Conservation (phyloP, 2,329 filamentous ascomycete genomes). For the Chalara sp. region DNA sequence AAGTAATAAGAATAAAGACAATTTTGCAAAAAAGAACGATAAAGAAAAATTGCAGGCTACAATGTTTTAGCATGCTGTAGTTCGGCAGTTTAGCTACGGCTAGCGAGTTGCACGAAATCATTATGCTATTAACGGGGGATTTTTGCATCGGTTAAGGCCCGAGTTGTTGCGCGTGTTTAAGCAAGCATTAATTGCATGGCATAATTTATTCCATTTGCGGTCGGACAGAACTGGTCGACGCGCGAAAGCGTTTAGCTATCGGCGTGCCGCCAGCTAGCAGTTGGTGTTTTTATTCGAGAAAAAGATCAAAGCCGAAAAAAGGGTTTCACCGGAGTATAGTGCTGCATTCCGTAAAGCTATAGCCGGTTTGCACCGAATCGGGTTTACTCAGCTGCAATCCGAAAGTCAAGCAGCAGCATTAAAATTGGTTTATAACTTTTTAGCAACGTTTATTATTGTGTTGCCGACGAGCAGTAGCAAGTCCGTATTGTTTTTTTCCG, state of each 20-base stretch:
- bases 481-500: slow-evolving; percentile 5
- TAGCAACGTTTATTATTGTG: slow-evolving; percentile 1
- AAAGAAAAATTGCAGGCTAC: no score
- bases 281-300: no score
- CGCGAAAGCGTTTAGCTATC: background rate
- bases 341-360: background rate
- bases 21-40: no score
- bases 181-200: slow-evolving; percentile 1
- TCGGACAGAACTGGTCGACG: background rate
- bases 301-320: no score
- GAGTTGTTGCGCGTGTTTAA: slow-evolving; percentile 2
- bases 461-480: slow-evolving; percentile 7
- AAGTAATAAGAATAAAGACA: no score
- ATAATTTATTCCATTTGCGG: background rate
- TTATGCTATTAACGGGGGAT: slow-evolving; percentile 5
- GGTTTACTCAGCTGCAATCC: background rate
- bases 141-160: slow-evolving; percentile 3
- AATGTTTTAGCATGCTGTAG: no score
- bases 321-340: background rate
- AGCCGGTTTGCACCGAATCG: background rate
- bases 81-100: no score
- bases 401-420: background rate
- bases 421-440: background rate
- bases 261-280: background rate
- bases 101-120: no score